Conservation (phyloP, 176 grass and related monocot species). For the Elaeis guineensis region DNA sequence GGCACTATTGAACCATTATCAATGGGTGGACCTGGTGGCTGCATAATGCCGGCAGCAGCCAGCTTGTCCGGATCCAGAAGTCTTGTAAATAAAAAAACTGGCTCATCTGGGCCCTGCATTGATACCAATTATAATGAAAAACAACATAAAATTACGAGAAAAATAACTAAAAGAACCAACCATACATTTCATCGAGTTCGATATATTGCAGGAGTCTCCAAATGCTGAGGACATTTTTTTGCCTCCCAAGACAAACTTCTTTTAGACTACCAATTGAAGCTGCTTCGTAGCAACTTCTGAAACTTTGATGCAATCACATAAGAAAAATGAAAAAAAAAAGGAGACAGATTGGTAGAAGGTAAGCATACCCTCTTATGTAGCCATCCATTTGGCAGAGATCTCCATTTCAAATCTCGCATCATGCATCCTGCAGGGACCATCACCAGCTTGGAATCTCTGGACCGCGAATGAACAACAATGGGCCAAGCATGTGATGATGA, state of each 20-base stretch:
- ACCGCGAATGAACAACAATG: constrained; percentile 37
- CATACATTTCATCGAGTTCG: too few species aligned
- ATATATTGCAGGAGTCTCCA: too few species aligned
- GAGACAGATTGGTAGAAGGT: background rate
- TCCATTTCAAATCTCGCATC: constrained; percentile 58
- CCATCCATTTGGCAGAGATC: constrained; percentile 66
- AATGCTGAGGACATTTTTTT: too few species aligned
- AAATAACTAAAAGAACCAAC: background rate
- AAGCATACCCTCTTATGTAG: constrained; percentile 56
- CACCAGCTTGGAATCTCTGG: constrained; percentile 37
- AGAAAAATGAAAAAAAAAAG: too few species aligned
- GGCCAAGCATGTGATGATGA: constrained; percentile 34
- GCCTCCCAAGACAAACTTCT: too few species aligned
- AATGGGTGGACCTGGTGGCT: constrained; percentile 35
- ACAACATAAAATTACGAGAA: background rate
- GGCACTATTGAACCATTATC: constrained; percentile 39
- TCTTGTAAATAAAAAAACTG: constrained; percentile 81
- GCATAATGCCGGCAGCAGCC: constrained; percentile 52
- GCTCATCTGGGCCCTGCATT: constrained; percentile 76
- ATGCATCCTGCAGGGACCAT: constrained; percentile 52
- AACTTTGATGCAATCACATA: background rate
- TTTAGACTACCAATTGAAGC: too few species aligned
- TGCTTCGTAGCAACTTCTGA: too few species aligned
- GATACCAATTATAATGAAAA: constrained; percentile 5
- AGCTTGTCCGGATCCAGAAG: constrained; percentile 59